Conservation (phyloP, 805 yeast species). For the Ogataea neopini region DNA sequence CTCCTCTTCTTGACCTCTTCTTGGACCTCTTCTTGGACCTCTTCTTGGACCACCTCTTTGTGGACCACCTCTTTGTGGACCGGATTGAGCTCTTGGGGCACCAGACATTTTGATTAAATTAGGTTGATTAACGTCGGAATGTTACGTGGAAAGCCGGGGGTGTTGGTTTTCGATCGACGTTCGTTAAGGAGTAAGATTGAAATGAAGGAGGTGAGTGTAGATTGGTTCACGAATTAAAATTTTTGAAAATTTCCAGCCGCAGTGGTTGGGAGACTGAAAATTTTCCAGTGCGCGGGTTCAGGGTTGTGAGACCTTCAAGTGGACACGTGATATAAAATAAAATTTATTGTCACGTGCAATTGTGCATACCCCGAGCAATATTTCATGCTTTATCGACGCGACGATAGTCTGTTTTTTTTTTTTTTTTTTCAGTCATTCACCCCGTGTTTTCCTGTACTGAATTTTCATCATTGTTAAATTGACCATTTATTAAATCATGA, state of each 20-base stretch:
- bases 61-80: slow-evolving; percentile 43
- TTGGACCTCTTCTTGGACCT: slow-evolving; percentile 57
- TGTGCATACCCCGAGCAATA: not conserved
- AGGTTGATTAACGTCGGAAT: slow-evolving; percentile 49
- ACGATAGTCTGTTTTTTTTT: slow-evolving; percentile 2
- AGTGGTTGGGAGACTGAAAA: not conserved
- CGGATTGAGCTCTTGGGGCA: slow-evolving; percentile 37
- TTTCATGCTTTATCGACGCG: slow-evolving; percentile 1
- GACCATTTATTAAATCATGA: slow-evolving; percentile 1
- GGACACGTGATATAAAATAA: not conserved
- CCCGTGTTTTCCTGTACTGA: slow-evolving; percentile 1
- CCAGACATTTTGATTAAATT: slow-evolving; percentile 40
- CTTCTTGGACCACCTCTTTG: slow-evolving; percentile 50
- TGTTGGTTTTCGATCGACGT: slow-evolving; percentile 66
- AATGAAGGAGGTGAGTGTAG: not conserved
- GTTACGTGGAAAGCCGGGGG: slow-evolving; percentile 73
- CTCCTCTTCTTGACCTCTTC: slow-evolving; percentile 87
- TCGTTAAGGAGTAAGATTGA: not conserved
- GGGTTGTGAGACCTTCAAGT: not conserved
- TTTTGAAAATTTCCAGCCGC: not conserved
- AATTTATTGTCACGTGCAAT: not conserved
- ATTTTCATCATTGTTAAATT: slow-evolving; percentile 1
- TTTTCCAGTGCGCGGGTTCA: not conserved
- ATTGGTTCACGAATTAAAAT: not conserved
- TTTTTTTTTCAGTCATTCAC: not conserved